These are phyloP conservation scores for Naganishia vaughanmartiniae DNA, from an alignment of 768 basidiomycete species.

Conservation along the genomic window DNA sequence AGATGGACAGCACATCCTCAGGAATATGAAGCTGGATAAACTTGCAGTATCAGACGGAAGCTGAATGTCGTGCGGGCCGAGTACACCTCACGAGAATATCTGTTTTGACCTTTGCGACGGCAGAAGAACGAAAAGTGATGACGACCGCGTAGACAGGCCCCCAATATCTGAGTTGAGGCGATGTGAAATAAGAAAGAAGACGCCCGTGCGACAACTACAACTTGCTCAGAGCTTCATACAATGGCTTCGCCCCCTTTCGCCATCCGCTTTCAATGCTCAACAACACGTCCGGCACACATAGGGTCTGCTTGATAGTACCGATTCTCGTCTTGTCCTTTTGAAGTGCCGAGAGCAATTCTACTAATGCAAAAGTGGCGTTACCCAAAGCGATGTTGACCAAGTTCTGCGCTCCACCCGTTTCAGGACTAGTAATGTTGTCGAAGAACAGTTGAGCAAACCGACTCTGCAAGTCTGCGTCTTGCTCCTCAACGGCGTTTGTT, in stretches of 20 bases:
- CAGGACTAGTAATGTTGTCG: slow-evolving; percentile 37
- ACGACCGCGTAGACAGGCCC: too few relatives aligned
- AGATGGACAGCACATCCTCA: too few relatives aligned
- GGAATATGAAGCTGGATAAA: too few relatives aligned
- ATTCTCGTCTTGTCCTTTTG: slow-evolving; percentile 30
- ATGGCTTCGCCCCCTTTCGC: slow-evolving; percentile 69
- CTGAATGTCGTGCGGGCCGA: too few relatives aligned
- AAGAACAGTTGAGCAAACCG: slow-evolving; percentile 42
- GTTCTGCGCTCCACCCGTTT: slow-evolving; percentile 46
- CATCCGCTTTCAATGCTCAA: slow-evolving; percentile 59
- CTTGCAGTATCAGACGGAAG: too few relatives aligned
- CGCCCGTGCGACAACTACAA: slow-evolving; percentile 53
- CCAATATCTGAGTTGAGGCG: not conserved
- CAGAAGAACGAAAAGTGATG: too few relatives aligned
- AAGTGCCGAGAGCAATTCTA: slow-evolving; percentile 45
- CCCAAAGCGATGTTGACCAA: slow-evolving; percentile 41
- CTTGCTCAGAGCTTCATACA: slow-evolving; percentile 56
- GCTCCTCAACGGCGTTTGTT: slow-evolving; percentile 58
- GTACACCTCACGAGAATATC: too few relatives aligned
- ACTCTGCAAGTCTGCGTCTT: slow-evolving; percentile 37
- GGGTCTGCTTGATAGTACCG: slow-evolving; percentile 38
- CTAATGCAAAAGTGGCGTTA: slow-evolving; percentile 44
- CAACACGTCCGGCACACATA: slow-evolving; percentile 56
- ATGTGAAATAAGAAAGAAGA: too few relatives aligned
- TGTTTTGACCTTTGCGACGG: too few relatives aligned